Percentiles rank a stretch among this genome's conserved stretches.
phyloP scores from a whole-genome alignment of 805 yeast species.

The Monosporozyma aquatica region DNA sequence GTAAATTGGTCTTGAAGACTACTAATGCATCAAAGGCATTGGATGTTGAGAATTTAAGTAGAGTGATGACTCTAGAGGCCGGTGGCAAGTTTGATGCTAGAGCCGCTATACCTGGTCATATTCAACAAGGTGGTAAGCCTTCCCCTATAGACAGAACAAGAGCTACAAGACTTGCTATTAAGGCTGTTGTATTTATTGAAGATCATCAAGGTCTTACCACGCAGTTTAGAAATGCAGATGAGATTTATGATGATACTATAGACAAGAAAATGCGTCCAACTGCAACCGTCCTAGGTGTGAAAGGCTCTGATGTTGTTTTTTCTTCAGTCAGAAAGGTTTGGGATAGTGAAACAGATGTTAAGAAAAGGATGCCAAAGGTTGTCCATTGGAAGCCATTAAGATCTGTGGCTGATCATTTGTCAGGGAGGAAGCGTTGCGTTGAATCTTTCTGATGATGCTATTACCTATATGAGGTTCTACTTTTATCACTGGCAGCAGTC shows the following conservation, averaged over 20 bases:
- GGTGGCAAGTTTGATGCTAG: conserved; percentile 62
- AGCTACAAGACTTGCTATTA: conserved; percentile 63
- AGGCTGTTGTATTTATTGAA: conserved; percentile 63
- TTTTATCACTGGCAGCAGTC: background rate
- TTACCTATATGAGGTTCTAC: background rate
- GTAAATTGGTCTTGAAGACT: conserved; percentile 59
- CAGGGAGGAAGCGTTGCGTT: conserved; percentile 47
- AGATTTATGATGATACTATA: conserved; percentile 19
- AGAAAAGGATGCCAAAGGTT: conserved; percentile 76
- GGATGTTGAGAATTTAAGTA: conserved; percentile 56
- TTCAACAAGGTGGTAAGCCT: conserved; percentile 76
- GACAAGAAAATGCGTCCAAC: conserved; percentile 37
- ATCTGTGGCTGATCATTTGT: conserved; percentile 74
- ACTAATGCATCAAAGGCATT: conserved; percentile 63
- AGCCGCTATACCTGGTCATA: conserved; percentile 83
- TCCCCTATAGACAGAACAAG: conserved; percentile 69
- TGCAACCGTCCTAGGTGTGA: conserved; percentile 77
- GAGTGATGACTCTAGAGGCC: conserved; percentile 52
- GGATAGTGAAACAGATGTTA: conserved; percentile 78
- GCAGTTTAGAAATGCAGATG: conserved; percentile 25
- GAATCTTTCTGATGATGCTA: background rate
- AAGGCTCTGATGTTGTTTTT: conserved; percentile 65
- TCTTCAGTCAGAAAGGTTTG: conserved; percentile 66
- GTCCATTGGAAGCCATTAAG: conserved; percentile 75
- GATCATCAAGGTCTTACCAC: conserved; percentile 20